Evolutionary conservation across 352 stramenopile genomes (phyloP), one percentile per base, ranked within the genome.

Genomic region (Phytophthora litchii): DNA sequence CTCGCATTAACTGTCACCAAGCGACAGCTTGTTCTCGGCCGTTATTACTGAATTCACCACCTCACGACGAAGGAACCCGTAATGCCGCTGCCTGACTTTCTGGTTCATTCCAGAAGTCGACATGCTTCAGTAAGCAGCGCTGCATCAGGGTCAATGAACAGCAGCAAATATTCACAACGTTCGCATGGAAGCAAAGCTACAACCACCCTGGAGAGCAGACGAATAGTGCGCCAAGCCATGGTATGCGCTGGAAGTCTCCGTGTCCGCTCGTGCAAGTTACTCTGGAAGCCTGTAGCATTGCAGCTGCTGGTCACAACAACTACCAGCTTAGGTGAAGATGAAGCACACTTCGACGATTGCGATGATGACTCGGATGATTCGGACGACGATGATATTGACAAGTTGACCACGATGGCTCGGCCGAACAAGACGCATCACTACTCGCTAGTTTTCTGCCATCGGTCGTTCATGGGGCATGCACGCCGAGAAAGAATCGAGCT

Each of bases 221-320:
- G 53, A 46, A 53, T 70, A 19, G 59, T 73, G 20, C 45, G 50
- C 25, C 53, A 66, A 31, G 62, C 46, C 9, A 62, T 70, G 23
- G 44, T 76, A 10, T 70, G 57, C 29, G 45, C 53, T 40, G 67
- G 67, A 37, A 71, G 56, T 46, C 62, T 76, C 17, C 59, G 54
- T 27, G 56, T 75, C 14, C 61, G 67, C 19, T 54, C 56, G n/a
- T 76, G 58, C 35, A 76, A 76, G n/a, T 8, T 74, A 17, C 47
- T 76, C 0, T 76, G 67, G 67, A 76, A 76, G 25, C 57, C 67
- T 8, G 62, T 45, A 35, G 62, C 42, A 7, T 41, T 76, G 14
- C 67, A 76, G 35, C 31, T 76, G n/a, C 50, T 72, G 20, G 56
- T 67, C 43, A 72, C 67, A 31, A 75, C 52, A 2, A 68, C 55